These are phyloP conservation scores for Claviceps sp. DNA, from an alignment of 2,329 filamentous ascomycete genomes.

Conservation along the genomic window DNA sequence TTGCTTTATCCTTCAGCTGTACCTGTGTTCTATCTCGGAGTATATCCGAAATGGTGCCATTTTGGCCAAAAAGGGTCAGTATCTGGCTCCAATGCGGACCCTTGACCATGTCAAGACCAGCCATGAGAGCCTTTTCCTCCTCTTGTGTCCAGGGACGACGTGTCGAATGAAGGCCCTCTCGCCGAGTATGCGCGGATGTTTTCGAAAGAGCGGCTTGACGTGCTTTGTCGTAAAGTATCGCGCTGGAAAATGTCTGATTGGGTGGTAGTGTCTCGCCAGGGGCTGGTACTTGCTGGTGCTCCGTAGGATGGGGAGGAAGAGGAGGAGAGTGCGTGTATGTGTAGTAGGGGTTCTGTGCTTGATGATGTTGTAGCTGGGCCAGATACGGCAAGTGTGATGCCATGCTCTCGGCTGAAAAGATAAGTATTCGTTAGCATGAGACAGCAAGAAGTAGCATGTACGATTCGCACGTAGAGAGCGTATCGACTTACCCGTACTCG, in stretches of 20 bases:
- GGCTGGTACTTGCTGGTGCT: slow-evolving; percentile 16
- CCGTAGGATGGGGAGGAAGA: slow-evolving; percentile 22
- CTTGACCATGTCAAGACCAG: slow-evolving; percentile 75
- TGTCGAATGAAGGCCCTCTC: slow-evolving; percentile 45
- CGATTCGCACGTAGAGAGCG: background rate
- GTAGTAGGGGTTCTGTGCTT: slow-evolving; percentile 23
- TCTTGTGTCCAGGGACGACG: slow-evolving; percentile 77
- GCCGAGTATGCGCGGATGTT: slow-evolving; percentile 38
- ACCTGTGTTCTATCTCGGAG: slow-evolving; percentile 83
- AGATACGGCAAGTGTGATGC: slow-evolving; percentile 23
- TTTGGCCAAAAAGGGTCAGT: slow-evolving; percentile 66
- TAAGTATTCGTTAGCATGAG: slow-evolving; percentile 2
- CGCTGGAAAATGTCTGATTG: slow-evolving; percentile 41
- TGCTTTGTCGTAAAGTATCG: slow-evolving; percentile 43
- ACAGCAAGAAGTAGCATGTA: background rate
- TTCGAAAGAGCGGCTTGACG: slow-evolving; percentile 45
- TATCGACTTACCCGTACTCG: slow-evolving; percentile 21
- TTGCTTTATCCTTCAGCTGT: slow-evolving; percentile 82
- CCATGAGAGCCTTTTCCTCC: slow-evolving; percentile 82
- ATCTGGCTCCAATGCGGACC: slow-evolving; percentile 93
- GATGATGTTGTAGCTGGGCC: slow-evolving; percentile 24
- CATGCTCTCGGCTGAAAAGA: slow-evolving; percentile 17
- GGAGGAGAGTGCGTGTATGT: slow-evolving; percentile 22
- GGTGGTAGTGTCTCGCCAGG: slow-evolving; percentile 34
- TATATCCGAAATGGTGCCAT: slow-evolving; percentile 68